Base-by-base conservation (phyloP, 2,329 filamentous ascomycete species). In the Laburnicola sp. region DNA sequence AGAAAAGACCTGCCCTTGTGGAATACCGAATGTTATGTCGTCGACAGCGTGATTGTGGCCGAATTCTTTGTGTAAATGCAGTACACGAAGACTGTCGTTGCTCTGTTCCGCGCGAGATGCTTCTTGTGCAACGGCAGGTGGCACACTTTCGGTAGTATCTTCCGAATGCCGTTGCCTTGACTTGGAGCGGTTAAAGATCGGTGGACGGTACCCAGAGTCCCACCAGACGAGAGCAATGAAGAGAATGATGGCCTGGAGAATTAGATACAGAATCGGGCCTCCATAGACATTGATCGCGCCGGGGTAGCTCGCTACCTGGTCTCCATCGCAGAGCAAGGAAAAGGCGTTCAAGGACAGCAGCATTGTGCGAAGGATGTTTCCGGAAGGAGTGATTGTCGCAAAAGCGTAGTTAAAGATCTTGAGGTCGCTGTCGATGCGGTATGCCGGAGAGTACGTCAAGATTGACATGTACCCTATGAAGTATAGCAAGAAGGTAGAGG, bases 331-430 rank as follows among this genome's bases (percentile, higher is more conserved):
- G 2, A 90, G 81, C 0, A 89, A 81, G 1, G 88, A 91, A 71
- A 97, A 96, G 2, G 92, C 78, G 66, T 97, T 97, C 44, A 96
- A 79, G 0, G 86, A 80, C 3, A 95, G 75, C 60, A 96, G 88
- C 30, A 97, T 72, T 0, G 89, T 81, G 51, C 90, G 81, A 21
- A 90, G 77, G 9, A 93, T 77, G 38, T 86, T 94, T 2, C 86
- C 88, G 40, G 93, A 85, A 0, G 92, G 92, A 1, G 90, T 85
- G 41, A 96, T 77, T 0, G 84, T 76, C 0, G 86, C 87, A 22
- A 95, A 82, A 3, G 86, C 82, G 66, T 89, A 96, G 69, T 95
- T 86, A 1, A 87, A 86, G 8, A 90, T 75, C 4, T 86, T 76
- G 9, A 96, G 75, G 46, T 83, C 79, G 3, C 72, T 72, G 64